Base-by-base conservation (phyloP, 169 alveolate species). In the Plasmodium cynomolgi region DNA sequence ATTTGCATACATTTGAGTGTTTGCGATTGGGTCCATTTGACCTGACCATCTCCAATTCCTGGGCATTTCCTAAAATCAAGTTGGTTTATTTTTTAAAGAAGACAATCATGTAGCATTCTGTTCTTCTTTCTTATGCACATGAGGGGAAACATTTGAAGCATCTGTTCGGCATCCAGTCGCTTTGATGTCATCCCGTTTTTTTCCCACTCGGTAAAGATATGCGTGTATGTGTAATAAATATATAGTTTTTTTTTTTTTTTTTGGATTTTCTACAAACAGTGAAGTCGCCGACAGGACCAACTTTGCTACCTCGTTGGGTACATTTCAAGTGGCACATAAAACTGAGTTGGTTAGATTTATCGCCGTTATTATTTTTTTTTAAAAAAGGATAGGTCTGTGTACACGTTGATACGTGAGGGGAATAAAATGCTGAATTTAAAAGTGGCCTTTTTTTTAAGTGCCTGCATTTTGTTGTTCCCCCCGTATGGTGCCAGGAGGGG, bases 401-500 rank as follows among this genome's bases (percentile, higher is more conserved):
- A 68, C 37, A 68, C 37, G 77, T 29, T 68, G 17, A 7, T 23
- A 7, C 6, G 34, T 68, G n/a, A 15, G 91, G 41, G 62, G 11
- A 13, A 56, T 11, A 72, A 68, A 84, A 84, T 56, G 92, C 20
- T 39, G 37, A 71, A n/a, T 13, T 20, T 31, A 17, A 84, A 84
- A 39, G 71, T 72, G 47, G 20, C 56, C 34, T 39, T 37, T 84
- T 84, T 72, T 84, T 84, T 84, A 26, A 84, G 33, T 29, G 83
- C n/a, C 37, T 84, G 58, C 34, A 11, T 31, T 41, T 72, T 84
- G 47, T 72, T 68, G 20, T 31, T 39, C n/a, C 54, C 41, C 34
- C 11, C 17, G 50, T 62, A 84, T 29, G 13, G 39, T 56, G 31
- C 90, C 79, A 15, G 8, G 20, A 82, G 37, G 75, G 80, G 17